A percentile compares a stretch with the other conserved stretches of the same genome.
phyloP scores from a whole-genome alignment of 177 flowering plant genomes.

The Tripterygium wilfordii region DNA sequence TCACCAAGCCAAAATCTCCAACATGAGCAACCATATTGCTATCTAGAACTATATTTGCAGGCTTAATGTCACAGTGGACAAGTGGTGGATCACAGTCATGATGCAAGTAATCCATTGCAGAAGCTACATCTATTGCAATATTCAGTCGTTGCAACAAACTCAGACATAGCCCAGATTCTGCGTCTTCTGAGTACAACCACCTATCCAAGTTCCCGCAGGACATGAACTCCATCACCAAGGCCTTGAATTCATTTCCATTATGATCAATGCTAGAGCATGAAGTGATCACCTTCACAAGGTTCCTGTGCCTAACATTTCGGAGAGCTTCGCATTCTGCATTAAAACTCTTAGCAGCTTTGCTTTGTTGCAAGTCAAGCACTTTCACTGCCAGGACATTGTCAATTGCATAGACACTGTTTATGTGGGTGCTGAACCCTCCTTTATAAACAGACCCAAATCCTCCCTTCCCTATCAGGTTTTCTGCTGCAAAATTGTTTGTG shows the following conservation, averaged over 20 bases:
- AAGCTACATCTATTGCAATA: constrained; percentile 8
- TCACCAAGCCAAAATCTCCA: constrained; percentile 22
- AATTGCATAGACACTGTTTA: not conserved
- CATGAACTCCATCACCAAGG: constrained; percentile 17
- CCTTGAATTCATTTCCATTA: constrained; percentile 8
- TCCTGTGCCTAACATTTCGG: constrained; percentile 9
- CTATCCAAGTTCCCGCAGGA: constrained; percentile 10
- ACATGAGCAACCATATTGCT: constrained; percentile 11
- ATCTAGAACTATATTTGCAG: constrained; percentile 11
- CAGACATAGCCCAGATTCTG: constrained; percentile 1
- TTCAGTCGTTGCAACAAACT: constrained; percentile 7
- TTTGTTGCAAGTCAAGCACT: constrained; percentile 2
- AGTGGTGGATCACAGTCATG: constrained; percentile 13
- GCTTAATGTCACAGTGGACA: constrained; percentile 9
- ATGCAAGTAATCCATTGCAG: constrained; percentile 17
- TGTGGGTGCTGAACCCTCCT: constrained; percentile 9
- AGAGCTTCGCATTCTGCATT: constrained; percentile 7
- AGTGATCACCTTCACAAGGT: constrained; percentile 14
- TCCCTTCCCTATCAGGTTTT: constrained; percentile 10
- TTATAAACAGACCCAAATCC: constrained; percentile 11
- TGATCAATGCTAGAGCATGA: constrained; percentile 16
- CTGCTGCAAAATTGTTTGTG: not conserved
- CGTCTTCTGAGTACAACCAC: constrained; percentile 9
- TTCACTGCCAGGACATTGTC: constrained; percentile 4
- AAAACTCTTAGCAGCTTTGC: constrained; percentile 6